Conservation (phyloP, 768 basidiomycete genomes). For the Termitomyces sp. region DNA sequence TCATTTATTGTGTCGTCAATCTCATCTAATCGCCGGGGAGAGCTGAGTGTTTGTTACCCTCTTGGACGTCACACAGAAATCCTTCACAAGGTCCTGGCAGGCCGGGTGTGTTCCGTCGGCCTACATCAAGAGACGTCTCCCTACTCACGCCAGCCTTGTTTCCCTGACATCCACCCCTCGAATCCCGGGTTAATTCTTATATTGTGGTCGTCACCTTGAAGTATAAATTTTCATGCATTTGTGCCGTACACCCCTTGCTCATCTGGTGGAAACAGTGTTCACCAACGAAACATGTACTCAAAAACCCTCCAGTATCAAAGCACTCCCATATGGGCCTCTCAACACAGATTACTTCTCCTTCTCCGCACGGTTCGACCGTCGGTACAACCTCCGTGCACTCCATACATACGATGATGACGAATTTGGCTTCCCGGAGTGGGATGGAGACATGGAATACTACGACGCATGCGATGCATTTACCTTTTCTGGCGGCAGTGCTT, state of each 20-base stretch:
- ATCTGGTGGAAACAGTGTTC: neutral
- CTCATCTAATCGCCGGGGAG: slow-evolving; percentile 8
- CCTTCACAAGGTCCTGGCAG: slow-evolving; percentile 1
- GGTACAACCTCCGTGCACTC: slow-evolving; percentile 1
- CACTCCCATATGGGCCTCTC: slow-evolving; percentile 3
- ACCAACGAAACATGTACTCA: slow-evolving; percentile 5
- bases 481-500: neutral
- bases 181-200: neutral
- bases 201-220: slow-evolving; percentile 1
- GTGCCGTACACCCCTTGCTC: neutral
- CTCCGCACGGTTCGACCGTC: neutral
- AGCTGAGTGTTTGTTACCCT: neutral
- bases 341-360: neutral
- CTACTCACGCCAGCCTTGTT: neutral
- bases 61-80: neutral
- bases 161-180: neutral
- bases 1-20: neutral
- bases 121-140: neutral
- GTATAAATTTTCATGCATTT: slow-evolving; percentile 1
- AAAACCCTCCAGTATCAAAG: slow-evolving; percentile 1
- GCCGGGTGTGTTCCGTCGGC: slow-evolving; percentile 2
- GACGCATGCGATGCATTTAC: neutral
- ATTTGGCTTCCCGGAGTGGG: slow-evolving; percentile 3
- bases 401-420: slow-evolving; percentile 1
- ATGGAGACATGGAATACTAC: neutral